Percentiles rank a stretch among this genome's conserved stretches.
phyloP scores from a whole-genome alignment of 1,284 basidiomycete genomes.

The Irpex rosettiformis region DNA sequence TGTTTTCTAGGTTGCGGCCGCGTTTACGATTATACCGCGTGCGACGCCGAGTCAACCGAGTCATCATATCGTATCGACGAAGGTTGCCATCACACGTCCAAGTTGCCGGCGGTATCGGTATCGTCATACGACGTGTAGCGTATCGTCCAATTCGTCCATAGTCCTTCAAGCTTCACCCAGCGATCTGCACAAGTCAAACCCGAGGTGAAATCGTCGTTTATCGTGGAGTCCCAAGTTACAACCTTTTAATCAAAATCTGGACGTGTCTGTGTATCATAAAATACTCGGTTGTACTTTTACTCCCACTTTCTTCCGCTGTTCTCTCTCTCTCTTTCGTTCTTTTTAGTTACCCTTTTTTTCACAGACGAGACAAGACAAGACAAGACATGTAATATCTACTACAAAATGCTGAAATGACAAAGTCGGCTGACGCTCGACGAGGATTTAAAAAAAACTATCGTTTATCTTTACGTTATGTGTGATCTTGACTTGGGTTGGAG shows the following conservation, averaged over 20 bases:
- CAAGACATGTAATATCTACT: neutral
- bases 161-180: neutral
- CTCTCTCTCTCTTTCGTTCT: neutral
- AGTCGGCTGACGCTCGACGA: neutral
- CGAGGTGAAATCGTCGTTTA: too few relatives aligned
- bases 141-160: neutral
- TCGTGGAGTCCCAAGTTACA: too few relatives aligned
- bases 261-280: too few relatives aligned
- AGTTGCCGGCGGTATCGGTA: too few relatives aligned
- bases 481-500: too few relatives aligned
- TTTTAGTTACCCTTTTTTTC: neutral
- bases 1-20: neutral
- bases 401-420: neutral
- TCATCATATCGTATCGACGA: neutral
- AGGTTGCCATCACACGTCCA: too few relatives aligned
- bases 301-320: too few relatives aligned
- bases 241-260: too few relatives aligned
- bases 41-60: too few relatives aligned
- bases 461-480: neutral
- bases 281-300: neutral
- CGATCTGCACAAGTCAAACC: neutral
- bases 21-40: neutral
- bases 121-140: neutral
- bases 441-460: too few relatives aligned
- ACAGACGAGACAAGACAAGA: too few relatives aligned